Evolutionary conservation across 805 yeast genomes (phyloP).

Genomic region (Starmerella sirachaensis): DNA sequence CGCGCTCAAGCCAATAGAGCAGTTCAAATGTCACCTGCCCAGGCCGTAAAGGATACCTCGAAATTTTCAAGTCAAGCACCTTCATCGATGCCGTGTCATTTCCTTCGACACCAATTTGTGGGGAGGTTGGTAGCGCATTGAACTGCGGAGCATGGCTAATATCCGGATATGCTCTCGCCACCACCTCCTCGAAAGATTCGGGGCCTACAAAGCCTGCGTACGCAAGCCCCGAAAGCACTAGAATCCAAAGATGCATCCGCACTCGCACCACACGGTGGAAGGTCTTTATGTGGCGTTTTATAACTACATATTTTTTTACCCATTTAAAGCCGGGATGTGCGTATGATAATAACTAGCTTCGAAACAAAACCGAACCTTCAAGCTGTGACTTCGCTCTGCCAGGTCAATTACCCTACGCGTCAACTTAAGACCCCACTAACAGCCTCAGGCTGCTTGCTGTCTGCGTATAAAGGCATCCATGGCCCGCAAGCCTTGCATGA

Average conservation of each 20-base stretch:
- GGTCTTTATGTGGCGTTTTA: too few species aligned
- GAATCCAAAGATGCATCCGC: background rate
- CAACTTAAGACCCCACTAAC: too few species aligned
- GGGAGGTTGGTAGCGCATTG: constrained; percentile 8
- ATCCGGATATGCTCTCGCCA: constrained; percentile 13
- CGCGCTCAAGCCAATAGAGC: constrained; percentile 18
- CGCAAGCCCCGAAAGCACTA: background rate
- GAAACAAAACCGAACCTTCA: too few species aligned
- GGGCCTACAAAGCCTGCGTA: constrained; percentile 13
- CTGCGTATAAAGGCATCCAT: too few species aligned
- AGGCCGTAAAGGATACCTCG: constrained; percentile 25
- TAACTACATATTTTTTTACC: too few species aligned
- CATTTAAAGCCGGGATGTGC: too few species aligned
- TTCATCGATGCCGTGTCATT: constrained; percentile 23
- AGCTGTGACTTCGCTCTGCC: too few species aligned
- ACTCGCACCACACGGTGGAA: too few species aligned
- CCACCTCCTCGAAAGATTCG: constrained; percentile 12
- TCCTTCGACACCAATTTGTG: constrained; percentile 17
- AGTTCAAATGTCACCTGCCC: constrained; percentile 23
- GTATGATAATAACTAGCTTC: too few species aligned
- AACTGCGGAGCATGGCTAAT: constrained; percentile 13
- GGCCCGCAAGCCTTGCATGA: too few species aligned
- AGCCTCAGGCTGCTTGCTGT: too few species aligned
- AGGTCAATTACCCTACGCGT: too few species aligned
- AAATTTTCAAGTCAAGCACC: constrained; percentile 19